Conservation (phyloP, 1,139 yeast species). For the Geotrichum restrictum region DNA sequence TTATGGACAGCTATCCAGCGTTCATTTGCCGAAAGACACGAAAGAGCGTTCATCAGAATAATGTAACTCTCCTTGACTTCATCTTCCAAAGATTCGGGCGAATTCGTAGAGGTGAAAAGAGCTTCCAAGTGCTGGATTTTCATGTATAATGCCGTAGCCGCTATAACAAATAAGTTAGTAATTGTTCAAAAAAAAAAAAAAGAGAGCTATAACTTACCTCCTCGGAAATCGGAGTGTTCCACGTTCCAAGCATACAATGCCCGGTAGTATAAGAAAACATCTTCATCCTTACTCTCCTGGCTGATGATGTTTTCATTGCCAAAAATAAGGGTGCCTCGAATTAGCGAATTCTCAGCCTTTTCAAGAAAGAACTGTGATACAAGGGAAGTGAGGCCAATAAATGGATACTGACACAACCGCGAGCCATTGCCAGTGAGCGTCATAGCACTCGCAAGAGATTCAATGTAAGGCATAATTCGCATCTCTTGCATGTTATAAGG, state of each 20-base stretch:
- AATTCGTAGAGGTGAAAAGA: slow-evolving; percentile 9
- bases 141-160: slow-evolving; percentile 28
- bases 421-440: slow-evolving; percentile 27
- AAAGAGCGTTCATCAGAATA: slow-evolving; percentile 33
- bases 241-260: slow-evolving; percentile 37
- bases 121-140: slow-evolving; percentile 26
- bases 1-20: slow-evolving; percentile 33
- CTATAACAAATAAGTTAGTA: slow-evolving; percentile 21
- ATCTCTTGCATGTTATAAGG: slow-evolving; percentile 3
- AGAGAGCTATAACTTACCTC: slow-evolving; percentile 29
- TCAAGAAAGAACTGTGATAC: slow-evolving; percentile 28
- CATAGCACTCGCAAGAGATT: slow-evolving; percentile 27
- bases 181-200: slow-evolving; percentile 7
- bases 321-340: background rate
- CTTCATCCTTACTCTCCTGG: slow-evolving; percentile 14
- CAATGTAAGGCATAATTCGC: slow-evolving; percentile 20
- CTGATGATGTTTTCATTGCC: slow-evolving; percentile 5
- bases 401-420: slow-evolving; percentile 33
- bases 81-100: slow-evolving; percentile 14
- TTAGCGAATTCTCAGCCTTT: slow-evolving; percentile 4
- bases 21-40: slow-evolving; percentile 27
- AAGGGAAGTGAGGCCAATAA: slow-evolving; percentile 32
- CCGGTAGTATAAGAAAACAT: slow-evolving; percentile 27
- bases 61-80: slow-evolving; percentile 25
- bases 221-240: slow-evolving; percentile 35